phyloP scores from a whole-genome alignment of 129 eudicot genomes.

The Flaveria brownii region DNA sequence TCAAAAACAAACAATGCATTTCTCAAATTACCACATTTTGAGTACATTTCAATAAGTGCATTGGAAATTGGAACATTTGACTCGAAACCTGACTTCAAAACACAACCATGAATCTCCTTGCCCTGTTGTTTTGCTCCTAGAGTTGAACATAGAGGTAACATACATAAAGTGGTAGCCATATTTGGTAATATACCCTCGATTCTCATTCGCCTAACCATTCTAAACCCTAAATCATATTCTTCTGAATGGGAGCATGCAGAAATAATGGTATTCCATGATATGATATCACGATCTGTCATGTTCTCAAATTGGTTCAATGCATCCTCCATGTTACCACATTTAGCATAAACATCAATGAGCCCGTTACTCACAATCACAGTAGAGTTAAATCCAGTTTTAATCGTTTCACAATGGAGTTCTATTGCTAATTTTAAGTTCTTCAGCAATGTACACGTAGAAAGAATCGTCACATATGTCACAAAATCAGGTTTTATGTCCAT shows the following conservation, averaged over 20 bases:
- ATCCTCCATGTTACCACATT: constrained; percentile 51
- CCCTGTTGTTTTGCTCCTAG: constrained; percentile 66
- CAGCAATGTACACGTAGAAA: constrained; percentile 41
- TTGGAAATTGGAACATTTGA: constrained; percentile 49
- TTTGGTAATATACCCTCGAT: constrained; percentile 49
- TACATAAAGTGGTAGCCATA: constrained; percentile 53
- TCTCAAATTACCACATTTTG: constrained; percentile 61
- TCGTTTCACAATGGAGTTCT: constrained; percentile 55
- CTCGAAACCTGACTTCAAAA: constrained; percentile 52
- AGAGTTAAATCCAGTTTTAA: constrained; percentile 55
- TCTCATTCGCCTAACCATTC: constrained; percentile 53
- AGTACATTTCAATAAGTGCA: constrained; percentile 82
- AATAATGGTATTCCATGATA: constrained; percentile 69
- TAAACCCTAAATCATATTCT: constrained; percentile 49
- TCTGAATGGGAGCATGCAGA: constrained; percentile 55
- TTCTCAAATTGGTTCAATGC: constrained; percentile 56
- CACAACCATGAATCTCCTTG: constrained; percentile 72
- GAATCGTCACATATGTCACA: constrained; percentile 51
- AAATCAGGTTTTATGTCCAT: constrained; percentile 53
- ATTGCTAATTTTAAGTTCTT: constrained; percentile 35
- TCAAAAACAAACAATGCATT: constrained; percentile 48
- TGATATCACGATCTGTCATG: constrained; percentile 58
- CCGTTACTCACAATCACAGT: constrained; percentile 58
- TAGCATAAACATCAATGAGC: constrained; percentile 63
- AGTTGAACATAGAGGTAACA: constrained; percentile 54